phyloP scores from a whole-genome alignment of 139 green algal species.

The Micromonas pusilla region DNA sequence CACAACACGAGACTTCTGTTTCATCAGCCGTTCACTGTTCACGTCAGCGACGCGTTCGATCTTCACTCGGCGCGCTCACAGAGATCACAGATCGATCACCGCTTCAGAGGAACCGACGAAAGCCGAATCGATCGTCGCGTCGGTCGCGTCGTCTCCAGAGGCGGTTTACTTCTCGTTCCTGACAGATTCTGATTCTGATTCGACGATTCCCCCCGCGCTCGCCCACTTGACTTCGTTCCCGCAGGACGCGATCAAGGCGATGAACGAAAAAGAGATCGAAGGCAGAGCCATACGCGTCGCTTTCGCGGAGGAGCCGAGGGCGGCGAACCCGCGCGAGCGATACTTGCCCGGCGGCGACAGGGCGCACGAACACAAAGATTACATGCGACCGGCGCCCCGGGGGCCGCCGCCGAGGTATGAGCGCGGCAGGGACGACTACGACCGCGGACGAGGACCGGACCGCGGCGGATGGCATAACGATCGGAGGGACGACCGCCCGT shows the following conservation, averaged over 20 bases:
- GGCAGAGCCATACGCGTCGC: background rate
- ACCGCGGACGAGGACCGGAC: background rate
- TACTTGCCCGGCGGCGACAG: background rate
- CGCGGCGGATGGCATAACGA: background rate
- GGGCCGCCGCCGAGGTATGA: background rate
- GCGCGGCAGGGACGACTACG: background rate
- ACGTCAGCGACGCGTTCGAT: no score
- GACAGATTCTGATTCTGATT: no score
- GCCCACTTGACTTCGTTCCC: no score
- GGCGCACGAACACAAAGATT: background rate
- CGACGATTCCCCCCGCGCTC: no score
- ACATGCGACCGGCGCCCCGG: background rate
- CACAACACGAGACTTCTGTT: no score
- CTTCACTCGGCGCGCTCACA: no score
- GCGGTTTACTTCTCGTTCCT: no score
- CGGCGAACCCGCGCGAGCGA: background rate
- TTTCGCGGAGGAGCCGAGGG: background rate
- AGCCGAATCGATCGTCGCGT: no score
- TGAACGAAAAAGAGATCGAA: constrained; percentile 11
- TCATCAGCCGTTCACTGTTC: no score
- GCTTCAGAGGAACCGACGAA: no score
- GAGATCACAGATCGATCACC: no score
- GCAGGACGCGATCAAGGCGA: constrained; percentile 1
- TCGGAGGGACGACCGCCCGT: background rate
- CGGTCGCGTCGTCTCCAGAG: no score